phyloP scores from a whole-genome alignment of 2,329 filamentous ascomycete species.

The Xylariaceae sp. region DNA sequence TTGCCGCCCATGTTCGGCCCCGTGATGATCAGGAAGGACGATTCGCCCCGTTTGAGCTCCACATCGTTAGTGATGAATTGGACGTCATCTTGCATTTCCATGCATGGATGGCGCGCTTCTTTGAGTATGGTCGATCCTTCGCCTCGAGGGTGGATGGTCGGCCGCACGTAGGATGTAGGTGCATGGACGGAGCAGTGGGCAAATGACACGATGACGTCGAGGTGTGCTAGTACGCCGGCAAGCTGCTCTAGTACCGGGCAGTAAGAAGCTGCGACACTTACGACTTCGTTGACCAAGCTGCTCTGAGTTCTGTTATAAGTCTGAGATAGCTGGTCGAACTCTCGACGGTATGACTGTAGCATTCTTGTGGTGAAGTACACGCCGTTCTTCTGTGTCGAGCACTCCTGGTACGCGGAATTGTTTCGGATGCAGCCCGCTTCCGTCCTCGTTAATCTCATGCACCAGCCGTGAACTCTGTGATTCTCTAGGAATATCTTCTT shows the following conservation, averaged over 20 bases:
- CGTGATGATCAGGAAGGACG: constrained; percentile 94
- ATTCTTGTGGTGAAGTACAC: constrained; percentile 94
- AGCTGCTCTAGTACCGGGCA: constrained; percentile 89
- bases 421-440: constrained; percentile 94
- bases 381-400: constrained; percentile 97
- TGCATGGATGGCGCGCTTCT: constrained; percentile 93
- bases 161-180: constrained; percentile 86
- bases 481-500: constrained; percentile 99
- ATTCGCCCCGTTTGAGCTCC: constrained; percentile 73
- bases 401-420: constrained; percentile 87
- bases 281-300: constrained; percentile 88
- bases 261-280: constrained; percentile 91
- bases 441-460: constrained; percentile 87
- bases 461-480: constrained; percentile 94
- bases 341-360: constrained; percentile 78
- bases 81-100: constrained; percentile 98
- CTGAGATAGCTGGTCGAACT: constrained; percentile 90
- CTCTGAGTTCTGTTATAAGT: constrained; percentile 95
- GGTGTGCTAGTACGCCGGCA: constrained; percentile 83
- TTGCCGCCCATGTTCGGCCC: constrained; percentile 99
- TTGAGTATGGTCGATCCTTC: constrained; percentile 86
- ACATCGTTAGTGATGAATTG: constrained; percentile 99
- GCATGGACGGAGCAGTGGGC: constrained; percentile 93
- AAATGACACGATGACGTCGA: constrained; percentile 93
- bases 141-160: constrained; percentile 86